phyloP scores from a whole-genome alignment of 805 yeast species.

The Nakazawaea wickerhamii region DNA sequence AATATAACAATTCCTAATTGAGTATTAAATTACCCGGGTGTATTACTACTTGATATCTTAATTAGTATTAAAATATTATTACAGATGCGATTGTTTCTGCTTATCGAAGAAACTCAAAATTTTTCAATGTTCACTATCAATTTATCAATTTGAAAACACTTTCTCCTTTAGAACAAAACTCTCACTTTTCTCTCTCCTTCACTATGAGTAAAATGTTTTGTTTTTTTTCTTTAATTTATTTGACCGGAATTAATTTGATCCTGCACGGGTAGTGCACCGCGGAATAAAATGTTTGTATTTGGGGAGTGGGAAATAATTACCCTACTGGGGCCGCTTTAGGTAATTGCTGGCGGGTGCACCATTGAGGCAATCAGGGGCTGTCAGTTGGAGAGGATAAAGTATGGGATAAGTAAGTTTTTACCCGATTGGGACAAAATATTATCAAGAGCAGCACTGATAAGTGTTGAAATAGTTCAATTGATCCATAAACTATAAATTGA shows the following conservation, averaged over 20 bases:
- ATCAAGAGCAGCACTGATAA: background rate
- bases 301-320: background rate
- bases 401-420: slow-evolving; percentile 1
- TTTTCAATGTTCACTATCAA: too few species aligned
- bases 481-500: background rate
- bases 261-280: background rate
- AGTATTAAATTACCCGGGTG: background rate
- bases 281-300: too few species aligned
- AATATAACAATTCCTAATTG: background rate
- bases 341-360: background rate
- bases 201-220: background rate
- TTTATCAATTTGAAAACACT: too few species aligned
- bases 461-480: background rate
- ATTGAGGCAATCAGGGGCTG: background rate
- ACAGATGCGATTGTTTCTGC: too few species aligned
- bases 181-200: too few species aligned
- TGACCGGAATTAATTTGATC: background rate
- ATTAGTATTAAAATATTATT: too few species aligned
- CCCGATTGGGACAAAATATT: slow-evolving; percentile 7
- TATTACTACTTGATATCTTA: too few species aligned
- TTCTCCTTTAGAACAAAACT: too few species aligned
- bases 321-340: background rate
- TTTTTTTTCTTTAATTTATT: slow-evolving; percentile 1
- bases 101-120: too few species aligned
- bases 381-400: background rate